Base-by-base conservation (phyloP, 176 grass and related monocot species). In the Chrysopogon serrulatus region DNA sequence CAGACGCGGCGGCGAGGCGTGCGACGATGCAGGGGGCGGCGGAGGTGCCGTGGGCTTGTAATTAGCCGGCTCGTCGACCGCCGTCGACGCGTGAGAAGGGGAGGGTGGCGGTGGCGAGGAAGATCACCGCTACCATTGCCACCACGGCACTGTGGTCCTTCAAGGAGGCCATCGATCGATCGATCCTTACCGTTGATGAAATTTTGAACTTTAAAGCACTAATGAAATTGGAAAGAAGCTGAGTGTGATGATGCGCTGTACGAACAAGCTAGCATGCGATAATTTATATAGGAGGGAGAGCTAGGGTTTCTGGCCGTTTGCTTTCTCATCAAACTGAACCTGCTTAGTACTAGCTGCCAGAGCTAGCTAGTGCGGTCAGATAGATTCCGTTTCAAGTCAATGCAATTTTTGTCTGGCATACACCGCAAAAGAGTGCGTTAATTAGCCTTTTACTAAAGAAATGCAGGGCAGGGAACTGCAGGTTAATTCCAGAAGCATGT, bases 281-380 rank as follows among this genome's bases (percentile, higher is more conserved):
- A 62, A 89, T 89, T 89, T 89, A 89, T 85, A 89, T 76, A 57
- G 62, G 70, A 27, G 49, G 15, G 10, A 1, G 70, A 24, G 66
- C 28, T 18, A 49, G 49, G 61, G 76, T 10, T 89, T 57, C 18
- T 8, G 15, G 13, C n/a, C 30, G 64, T 59, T 79, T 89, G 76
- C 77, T 77, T 85, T 59, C 18, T 70, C 51, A 63, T 71, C 51
- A 85, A 85, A 77, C 41, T 5, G 69, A 33, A 27, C 21, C 23
- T 54, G 34, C 13, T 72, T n/a, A n/a, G n/a, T n/a, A n/a, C n/a
- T n/a, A n/a, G n/a, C n/a, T n/a, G n/a, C n/a, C n/a, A 79, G 21
- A 83, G 53, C 8, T 62, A 74, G 57, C 16, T 10, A 23, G 18
- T 0, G 44, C 37, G 1, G 69, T 73, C 53, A 60, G 11, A 76